Conservation (phyloP, 495 filamentous ascomycete genomes). For the Pseudoneurospora amorphoporcata region DNA sequence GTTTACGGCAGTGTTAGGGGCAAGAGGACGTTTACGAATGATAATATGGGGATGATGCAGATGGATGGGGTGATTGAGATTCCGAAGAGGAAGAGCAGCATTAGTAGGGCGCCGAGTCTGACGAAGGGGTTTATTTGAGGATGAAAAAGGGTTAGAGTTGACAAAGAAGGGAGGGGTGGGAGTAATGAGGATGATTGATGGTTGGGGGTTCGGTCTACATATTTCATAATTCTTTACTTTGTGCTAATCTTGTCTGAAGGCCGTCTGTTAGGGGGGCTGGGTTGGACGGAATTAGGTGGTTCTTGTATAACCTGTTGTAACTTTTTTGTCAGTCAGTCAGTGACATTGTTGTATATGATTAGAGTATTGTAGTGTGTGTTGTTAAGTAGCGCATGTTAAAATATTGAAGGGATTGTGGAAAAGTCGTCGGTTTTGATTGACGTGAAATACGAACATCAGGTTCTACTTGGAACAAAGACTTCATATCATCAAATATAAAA, state of each 20-base stretch:
- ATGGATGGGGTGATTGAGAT: slow-evolving; percentile 35
- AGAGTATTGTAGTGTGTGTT: neutral
- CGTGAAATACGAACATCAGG: no score
- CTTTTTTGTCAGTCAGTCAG: neutral
- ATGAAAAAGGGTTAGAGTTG: neutral
- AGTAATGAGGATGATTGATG: neutral
- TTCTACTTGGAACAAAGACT: no score
- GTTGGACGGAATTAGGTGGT: neutral
- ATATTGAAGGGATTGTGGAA: neutral
- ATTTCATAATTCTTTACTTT: neutral
- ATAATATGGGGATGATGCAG: slow-evolving; percentile 15
- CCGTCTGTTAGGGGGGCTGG: neutral
- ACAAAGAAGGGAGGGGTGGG: neutral
- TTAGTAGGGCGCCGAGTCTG: slow-evolving; percentile 40
- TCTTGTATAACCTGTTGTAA: neutral
- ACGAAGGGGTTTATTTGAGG: slow-evolving; percentile 46
- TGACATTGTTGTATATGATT: neutral
- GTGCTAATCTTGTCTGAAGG: neutral
- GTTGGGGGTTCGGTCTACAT: neutral
- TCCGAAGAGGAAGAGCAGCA: slow-evolving; percentile 45
- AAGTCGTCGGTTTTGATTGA: neutral
- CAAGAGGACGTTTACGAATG: slow-evolving; percentile 26
- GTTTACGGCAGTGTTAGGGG: slow-evolving; percentile 21
- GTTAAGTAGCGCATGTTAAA: neutral
- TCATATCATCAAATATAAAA: no score